Conservation (phyloP, 2,329 filamentous ascomycete genomes). For the Beauveria pseudobassiana region DNA sequence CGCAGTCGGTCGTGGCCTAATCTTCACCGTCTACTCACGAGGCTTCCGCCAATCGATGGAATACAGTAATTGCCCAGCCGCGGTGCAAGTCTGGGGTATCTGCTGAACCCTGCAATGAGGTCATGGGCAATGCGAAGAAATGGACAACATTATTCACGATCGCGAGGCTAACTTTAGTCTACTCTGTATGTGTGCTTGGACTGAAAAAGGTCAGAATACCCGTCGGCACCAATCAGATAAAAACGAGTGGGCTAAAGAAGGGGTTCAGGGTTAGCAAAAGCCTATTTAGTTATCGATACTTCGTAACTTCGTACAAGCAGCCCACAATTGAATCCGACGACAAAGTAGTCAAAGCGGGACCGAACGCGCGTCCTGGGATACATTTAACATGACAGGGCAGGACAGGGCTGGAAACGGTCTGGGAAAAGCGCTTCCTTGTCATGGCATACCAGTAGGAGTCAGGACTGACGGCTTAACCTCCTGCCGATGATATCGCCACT, state of each 20-base stretch:
- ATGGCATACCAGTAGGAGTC: neutral
- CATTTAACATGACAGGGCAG: neutral
- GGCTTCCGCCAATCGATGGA: neutral
- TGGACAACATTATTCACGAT: neutral
- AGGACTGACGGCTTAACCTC: neutral
- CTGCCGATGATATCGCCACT: neutral
- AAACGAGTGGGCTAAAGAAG: neutral
- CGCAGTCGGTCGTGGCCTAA: too few relatives aligned
- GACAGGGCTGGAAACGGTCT: neutral
- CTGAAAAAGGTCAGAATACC: too few relatives aligned
- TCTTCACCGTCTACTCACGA: neutral
- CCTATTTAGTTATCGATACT: neutral
- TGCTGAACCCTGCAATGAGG: neutral
- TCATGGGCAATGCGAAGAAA: neutral
- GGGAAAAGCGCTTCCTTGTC: neutral
- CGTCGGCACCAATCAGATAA: too few relatives aligned
- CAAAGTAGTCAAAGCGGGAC: neutral
- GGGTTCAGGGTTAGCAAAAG: neutral
- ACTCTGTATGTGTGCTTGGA: too few relatives aligned
- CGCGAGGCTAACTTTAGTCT: too few relatives aligned
- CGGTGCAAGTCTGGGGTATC: neutral
- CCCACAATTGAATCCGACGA: slow-evolving; percentile 5
- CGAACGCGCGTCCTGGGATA: neutral
- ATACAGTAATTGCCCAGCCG: neutral
- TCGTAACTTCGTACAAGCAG: neutral